Evolutionary conservation across 768 basidiomycete genomes (phyloP).

Genomic region (Kwoniella pini): DNA sequence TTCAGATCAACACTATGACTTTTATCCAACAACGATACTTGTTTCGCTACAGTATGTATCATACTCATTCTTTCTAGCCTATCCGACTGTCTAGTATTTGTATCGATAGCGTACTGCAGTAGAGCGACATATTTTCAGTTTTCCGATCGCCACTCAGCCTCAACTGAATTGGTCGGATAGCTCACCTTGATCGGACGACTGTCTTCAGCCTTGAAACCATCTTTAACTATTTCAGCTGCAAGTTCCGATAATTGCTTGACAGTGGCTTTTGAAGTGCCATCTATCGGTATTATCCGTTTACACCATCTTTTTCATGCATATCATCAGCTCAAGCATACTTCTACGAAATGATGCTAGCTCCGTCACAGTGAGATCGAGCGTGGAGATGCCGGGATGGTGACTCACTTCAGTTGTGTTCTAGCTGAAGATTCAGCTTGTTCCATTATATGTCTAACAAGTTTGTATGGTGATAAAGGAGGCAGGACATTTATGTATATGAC

Average conservation of each 20-base stretch:
- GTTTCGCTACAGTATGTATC: constrained; percentile 41
- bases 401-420: constrained; percentile 36
- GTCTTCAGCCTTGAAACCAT: constrained; percentile 29
- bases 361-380: no score
- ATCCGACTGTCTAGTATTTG: constrained; percentile 32
- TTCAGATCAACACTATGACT: constrained; percentile 42
- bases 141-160: background rate
- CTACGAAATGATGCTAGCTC: no score
- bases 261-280: constrained; percentile 29
- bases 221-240: constrained; percentile 15
- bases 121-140: no score
- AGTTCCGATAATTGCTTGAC: constrained; percentile 23
- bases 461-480: constrained; percentile 34
- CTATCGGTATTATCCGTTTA: constrained; percentile 38
- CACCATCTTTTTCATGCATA: constrained; percentile 16
- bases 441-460: constrained; percentile 32
- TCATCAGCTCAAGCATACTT: background rate
- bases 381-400: no score
- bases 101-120: constrained; percentile 35
- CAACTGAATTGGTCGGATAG: background rate
- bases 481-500: constrained; percentile 43
- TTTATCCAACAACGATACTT: constrained; percentile 24
- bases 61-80: constrained; percentile 37
- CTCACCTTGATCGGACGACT: constrained; percentile 32
- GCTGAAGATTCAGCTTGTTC: constrained; percentile 36